These are phyloP conservation scores for Pseudocohnilembus persalinus DNA, from an alignment of 169 alveolate genomes.

Conservation along the genomic window DNA sequence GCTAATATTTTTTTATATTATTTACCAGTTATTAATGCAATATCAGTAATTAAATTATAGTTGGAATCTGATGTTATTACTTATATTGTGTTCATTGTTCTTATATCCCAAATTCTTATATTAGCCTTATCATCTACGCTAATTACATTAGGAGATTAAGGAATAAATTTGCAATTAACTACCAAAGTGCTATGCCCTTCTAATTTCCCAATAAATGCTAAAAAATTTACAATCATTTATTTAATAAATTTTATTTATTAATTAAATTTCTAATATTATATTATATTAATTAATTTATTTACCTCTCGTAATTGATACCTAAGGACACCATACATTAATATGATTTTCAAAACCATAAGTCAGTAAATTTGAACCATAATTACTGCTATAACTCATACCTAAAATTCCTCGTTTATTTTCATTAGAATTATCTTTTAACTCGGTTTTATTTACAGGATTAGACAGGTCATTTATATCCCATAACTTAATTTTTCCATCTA, in stretches of 20 bases:
- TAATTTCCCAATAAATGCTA: slow-evolving; percentile 73
- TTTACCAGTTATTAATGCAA: slow-evolving; percentile 44
- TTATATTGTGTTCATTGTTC: slow-evolving; percentile 65
- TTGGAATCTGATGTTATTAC: slow-evolving; percentile 64
- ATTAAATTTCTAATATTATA: background rate
- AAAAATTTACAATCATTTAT: too few species aligned
- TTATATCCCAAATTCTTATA: slow-evolving; percentile 86
- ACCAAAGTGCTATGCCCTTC: slow-evolving; percentile 88
- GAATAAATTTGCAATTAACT: slow-evolving; percentile 75
- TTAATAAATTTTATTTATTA: too few species aligned
- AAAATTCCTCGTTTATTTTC: slow-evolving; percentile 71
- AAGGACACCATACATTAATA: slow-evolving; percentile 87
- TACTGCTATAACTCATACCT: slow-evolving; percentile 70
- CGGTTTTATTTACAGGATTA: slow-evolving; percentile 44
- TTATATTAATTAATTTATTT: too few species aligned
- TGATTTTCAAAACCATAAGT: slow-evolving; percentile 83
- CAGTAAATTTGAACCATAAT: slow-evolving; percentile 74
- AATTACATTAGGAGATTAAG: slow-evolving; percentile 78
- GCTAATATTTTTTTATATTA: slow-evolving; percentile 31
- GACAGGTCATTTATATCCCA: slow-evolving; percentile 63
- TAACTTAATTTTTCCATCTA: slow-evolving; percentile 77
- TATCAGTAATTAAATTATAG: slow-evolving; percentile 30
- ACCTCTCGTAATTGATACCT: slow-evolving; percentile 71
- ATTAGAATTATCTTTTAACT: slow-evolving; percentile 30
- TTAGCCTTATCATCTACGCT: slow-evolving; percentile 82